Conservation (phyloP, 2,329 filamentous ascomycete species). For the Emergomyces pasteurianus region DNA sequence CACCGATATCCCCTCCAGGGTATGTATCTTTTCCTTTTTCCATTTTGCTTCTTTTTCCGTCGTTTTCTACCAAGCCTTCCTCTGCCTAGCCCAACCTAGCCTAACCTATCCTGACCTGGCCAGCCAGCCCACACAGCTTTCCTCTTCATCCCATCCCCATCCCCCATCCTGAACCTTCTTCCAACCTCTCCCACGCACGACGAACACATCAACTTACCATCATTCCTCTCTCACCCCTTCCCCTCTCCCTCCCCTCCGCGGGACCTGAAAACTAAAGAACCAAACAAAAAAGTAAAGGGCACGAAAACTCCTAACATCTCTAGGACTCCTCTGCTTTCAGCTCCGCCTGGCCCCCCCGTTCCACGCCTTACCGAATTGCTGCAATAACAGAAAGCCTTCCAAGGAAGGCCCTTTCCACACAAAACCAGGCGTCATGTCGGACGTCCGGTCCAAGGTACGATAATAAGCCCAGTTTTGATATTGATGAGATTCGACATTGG, state of each 20-base stretch:
- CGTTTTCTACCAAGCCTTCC: too few relatives aligned
- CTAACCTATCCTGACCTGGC: slow-evolving; percentile 1
- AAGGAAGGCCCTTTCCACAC: slow-evolving; percentile 33
- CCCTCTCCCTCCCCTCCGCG: too few relatives aligned
- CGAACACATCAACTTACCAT: too few relatives aligned
- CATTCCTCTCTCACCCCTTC: too few relatives aligned
- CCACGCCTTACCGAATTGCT: slow-evolving; percentile 28
- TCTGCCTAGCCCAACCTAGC: slow-evolving; percentile 16
- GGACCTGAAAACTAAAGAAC: too few relatives aligned
- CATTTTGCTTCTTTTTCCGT: not conserved
- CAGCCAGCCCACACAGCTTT: not conserved
- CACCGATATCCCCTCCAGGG: too few relatives aligned
- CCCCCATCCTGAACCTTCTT: slow-evolving; percentile 11
- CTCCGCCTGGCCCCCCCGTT: too few relatives aligned
- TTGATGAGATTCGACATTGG: not conserved
- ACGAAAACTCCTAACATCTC: too few relatives aligned
- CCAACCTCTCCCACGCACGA: too few relatives aligned
- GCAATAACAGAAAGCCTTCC: slow-evolving; percentile 39
- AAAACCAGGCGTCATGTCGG: slow-evolving; percentile 39
- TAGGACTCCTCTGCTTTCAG: too few relatives aligned
- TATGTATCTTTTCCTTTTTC: not conserved
- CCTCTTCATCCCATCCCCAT: not conserved
- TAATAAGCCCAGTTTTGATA: not conserved
- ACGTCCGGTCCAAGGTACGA: slow-evolving; percentile 43
- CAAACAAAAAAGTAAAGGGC: too few relatives aligned